Percentiles rank a stretch among this genome's conserved stretches.
Conservation (phyloP, 2,329 filamentous ascomycete species). For the Cryphonectria nitschkei region DNA sequence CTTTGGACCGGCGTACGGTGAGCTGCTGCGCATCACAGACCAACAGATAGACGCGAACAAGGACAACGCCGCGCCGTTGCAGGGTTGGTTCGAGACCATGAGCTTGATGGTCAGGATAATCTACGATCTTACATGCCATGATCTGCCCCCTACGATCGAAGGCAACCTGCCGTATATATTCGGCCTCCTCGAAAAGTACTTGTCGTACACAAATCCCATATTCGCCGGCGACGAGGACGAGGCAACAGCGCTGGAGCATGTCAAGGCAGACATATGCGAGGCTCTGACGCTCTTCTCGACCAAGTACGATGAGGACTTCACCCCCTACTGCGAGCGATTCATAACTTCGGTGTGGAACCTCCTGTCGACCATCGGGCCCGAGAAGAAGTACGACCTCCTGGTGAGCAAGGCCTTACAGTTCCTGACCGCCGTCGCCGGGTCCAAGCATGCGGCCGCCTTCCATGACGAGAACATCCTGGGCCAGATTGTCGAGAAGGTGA, state of each 20-base stretch:
- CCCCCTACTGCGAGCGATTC: constrained; percentile 77
- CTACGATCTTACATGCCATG: constrained; percentile 96
- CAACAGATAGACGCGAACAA: constrained; percentile 74
- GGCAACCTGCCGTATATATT: constrained; percentile 80
- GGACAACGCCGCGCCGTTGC: constrained; percentile 73
- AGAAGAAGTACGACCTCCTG: constrained; percentile 92
- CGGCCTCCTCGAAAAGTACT: constrained; percentile 85
- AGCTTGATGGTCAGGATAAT: constrained; percentile 90
- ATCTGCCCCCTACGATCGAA: constrained; percentile 93
- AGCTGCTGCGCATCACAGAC: constrained; percentile 74
- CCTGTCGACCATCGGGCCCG: constrained; percentile 80
- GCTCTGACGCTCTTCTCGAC: constrained; percentile 85
- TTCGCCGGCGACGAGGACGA: constrained; percentile 91
- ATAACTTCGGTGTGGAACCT: constrained; percentile 90
- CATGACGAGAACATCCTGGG: constrained; percentile 78
- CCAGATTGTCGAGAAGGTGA: constrained; percentile 93
- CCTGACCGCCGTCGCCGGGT: constrained; percentile 83
- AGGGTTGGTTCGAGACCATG: constrained; percentile 80
- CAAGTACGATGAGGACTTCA: constrained; percentile 96
- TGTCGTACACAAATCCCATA: constrained; percentile 84
- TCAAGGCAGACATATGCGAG: constrained; percentile 94
- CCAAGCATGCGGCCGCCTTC: constrained; percentile 81
- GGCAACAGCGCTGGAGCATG: constrained; percentile 79
- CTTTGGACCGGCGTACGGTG: constrained; percentile 83
- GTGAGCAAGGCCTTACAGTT: constrained; percentile 96